Evolutionary conservation across 2,329 filamentous ascomycete genomes (phyloP).

Genomic region (Fusarium sp.): DNA sequence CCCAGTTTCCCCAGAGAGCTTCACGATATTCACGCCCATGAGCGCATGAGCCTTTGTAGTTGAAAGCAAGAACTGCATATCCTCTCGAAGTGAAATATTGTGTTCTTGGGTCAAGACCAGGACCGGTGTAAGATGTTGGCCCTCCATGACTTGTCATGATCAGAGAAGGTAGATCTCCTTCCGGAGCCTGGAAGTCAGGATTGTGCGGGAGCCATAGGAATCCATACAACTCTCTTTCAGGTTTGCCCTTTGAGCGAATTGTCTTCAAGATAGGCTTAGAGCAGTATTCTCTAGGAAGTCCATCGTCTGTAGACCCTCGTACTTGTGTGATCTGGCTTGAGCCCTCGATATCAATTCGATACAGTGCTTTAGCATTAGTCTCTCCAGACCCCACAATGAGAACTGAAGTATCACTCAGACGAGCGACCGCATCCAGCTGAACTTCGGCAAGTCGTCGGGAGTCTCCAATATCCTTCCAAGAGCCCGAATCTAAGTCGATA

Average conservation of each 20-base stretch:
- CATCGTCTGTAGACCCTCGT: slow-evolving; percentile 50
- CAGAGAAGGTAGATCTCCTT: slow-evolving; percentile 58
- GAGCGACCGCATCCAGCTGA: slow-evolving; percentile 50
- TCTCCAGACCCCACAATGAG: slow-evolving; percentile 54
- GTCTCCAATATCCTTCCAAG: slow-evolving; percentile 49
- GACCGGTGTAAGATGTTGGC: slow-evolving; percentile 58
- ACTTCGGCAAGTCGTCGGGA: slow-evolving; percentile 49
- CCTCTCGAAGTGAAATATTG: slow-evolving; percentile 68
- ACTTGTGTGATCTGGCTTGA: slow-evolving; percentile 45
- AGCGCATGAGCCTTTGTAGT: slow-evolving; percentile 64
- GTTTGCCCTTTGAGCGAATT: slow-evolving; percentile 47
- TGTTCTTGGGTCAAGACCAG: slow-evolving; percentile 57
- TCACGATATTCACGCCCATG: slow-evolving; percentile 64
- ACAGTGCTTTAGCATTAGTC: slow-evolving; percentile 49
- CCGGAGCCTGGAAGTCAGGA: slow-evolving; percentile 54
- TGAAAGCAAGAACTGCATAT: slow-evolving; percentile 62
- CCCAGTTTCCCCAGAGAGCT: slow-evolving; percentile 62
- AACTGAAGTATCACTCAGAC: slow-evolving; percentile 51
- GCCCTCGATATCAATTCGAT: slow-evolving; percentile 49
- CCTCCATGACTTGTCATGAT: slow-evolving; percentile 65
- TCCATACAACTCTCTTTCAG: slow-evolving; percentile 54
- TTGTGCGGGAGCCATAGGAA: slow-evolving; percentile 64
- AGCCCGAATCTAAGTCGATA: slow-evolving; percentile 52
- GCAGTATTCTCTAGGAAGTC: slow-evolving; percentile 48
- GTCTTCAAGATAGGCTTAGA: slow-evolving; percentile 51